phyloP scores from a whole-genome alignment of 257 asterid species.

The Paulownia fortunei region DNA sequence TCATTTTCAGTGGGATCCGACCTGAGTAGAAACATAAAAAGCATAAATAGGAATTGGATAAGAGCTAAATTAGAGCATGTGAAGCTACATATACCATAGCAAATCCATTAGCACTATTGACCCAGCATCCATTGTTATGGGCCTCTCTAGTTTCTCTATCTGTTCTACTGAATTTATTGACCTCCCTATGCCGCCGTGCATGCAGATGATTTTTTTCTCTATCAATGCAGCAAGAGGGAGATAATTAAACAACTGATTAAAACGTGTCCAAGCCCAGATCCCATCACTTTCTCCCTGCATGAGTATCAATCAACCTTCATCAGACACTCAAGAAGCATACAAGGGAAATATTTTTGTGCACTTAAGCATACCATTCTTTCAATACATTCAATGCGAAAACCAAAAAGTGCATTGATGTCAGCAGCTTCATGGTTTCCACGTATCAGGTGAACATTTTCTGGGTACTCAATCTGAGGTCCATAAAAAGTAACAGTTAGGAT shows the following conservation, averaged over 20 bases:
- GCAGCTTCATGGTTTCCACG: conserved; percentile 99
- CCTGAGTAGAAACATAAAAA: conserved; percentile 54
- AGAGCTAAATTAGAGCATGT: conserved; percentile 15
- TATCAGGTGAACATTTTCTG: conserved; percentile 93
- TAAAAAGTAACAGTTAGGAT: conserved; percentile 25
- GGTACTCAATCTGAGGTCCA: conserved; percentile 83
- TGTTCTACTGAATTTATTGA: conserved; percentile 91
- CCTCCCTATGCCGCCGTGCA: conserved; percentile 99
- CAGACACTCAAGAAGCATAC: conserved; percentile 29
- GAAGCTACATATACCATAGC: conserved; percentile 68
- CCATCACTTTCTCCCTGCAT: conserved; percentile 97
- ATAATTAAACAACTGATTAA: conserved; percentile 92
- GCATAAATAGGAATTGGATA: conserved; percentile 6
- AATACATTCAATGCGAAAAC: conserved; percentile 98
- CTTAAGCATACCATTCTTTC: conserved; percentile 89
- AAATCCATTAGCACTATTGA: conserved; percentile 95
- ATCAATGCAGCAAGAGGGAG: conserved; percentile 98
- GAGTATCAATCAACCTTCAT: conserved; percentile 34
- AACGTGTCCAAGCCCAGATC: conserved; percentile 99
- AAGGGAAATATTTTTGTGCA: neutral
- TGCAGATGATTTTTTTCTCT: conserved; percentile 97
- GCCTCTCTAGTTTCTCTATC: conserved; percentile 98
- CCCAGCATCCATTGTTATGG: conserved; percentile 99
- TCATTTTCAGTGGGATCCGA: conserved; percentile 99
- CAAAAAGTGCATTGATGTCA: conserved; percentile 97